Percentiles rank a stretch among this genome's conserved stretches.
These are phyloP conservation scores for Lomentospora prolificans DNA, from an alignment of 2,329 filamentous ascomycete genomes.

Conservation along the genomic window DNA sequence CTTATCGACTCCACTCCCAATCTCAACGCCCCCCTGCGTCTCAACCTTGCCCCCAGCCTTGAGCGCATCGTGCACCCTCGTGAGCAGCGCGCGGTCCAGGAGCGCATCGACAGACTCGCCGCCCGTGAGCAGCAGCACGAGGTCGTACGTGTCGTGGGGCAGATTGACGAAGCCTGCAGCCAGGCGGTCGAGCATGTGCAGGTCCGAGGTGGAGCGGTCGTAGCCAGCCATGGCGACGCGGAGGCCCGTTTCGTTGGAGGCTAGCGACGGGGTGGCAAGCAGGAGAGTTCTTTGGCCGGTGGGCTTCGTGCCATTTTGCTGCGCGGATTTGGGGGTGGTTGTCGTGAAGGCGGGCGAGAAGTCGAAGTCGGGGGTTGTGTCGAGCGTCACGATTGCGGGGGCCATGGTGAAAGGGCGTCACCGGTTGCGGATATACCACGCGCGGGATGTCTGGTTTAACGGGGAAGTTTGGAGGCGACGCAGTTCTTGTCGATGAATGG, in stretches of 20 bases:
- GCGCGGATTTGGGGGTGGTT: slow-evolving; percentile 11
- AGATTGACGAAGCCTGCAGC: slow-evolving; percentile 71
- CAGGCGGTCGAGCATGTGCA: slow-evolving; percentile 96
- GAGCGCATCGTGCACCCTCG: slow-evolving; percentile 59
- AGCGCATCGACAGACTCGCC: slow-evolving; percentile 59
- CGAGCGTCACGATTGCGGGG: slow-evolving; percentile 43
- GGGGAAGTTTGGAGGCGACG: not conserved
- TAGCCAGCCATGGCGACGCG: slow-evolving; percentile 59
- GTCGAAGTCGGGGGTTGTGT: slow-evolving; percentile 42
- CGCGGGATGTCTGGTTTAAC: not conserved
- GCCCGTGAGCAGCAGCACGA: slow-evolving; percentile 75
- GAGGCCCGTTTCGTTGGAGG: slow-evolving; percentile 73
- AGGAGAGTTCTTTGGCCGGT: slow-evolving; percentile 57
- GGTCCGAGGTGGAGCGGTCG: slow-evolving; percentile 68
- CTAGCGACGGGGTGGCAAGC: slow-evolving; percentile 82
- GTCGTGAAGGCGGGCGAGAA: slow-evolving; percentile 22
- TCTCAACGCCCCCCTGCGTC: slow-evolving; percentile 51
- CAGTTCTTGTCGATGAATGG: not conserved
- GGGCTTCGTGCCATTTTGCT: slow-evolving; percentile 28
- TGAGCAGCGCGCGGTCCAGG: slow-evolving; percentile 58
- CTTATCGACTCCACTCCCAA: slow-evolving; percentile 39
- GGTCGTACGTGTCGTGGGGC: slow-evolving; percentile 67
- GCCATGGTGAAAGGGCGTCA: slow-evolving; percentile 28
- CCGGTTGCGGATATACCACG: not conserved
- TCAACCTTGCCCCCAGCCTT: slow-evolving; percentile 58